phyloP scores from a whole-genome alignment of 1,139 yeast genomes.

The Debaryomyces coudertii region DNA sequence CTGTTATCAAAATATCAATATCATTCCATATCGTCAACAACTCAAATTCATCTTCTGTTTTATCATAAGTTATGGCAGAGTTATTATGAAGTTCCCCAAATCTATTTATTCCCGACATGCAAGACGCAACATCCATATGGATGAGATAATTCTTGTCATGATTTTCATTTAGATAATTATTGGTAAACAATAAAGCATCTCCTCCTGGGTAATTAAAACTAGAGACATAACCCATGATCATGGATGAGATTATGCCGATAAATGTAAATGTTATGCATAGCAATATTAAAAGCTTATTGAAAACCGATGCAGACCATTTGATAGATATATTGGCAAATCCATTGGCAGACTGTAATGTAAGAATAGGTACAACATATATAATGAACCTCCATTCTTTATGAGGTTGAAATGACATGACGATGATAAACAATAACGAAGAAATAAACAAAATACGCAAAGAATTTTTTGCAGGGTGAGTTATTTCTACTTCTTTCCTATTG shows the following conservation, averaged over 20 bases:
- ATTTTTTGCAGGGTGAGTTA: slow-evolving; percentile 40
- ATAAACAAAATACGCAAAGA: slow-evolving; percentile 37
- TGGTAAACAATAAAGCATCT: slow-evolving; percentile 60
- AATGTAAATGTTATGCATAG: slow-evolving; percentile 32
- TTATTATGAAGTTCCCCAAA: slow-evolving; percentile 62
- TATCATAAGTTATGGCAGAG: slow-evolving; percentile 61
- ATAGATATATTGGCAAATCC: slow-evolving; percentile 54
- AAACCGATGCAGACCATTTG: slow-evolving; percentile 31
- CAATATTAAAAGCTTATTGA: slow-evolving; percentile 32
- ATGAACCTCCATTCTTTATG: slow-evolving; percentile 97
- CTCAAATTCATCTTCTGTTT: slow-evolving; percentile 57
- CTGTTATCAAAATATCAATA: slow-evolving; percentile 65
- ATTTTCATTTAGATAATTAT: slow-evolving; percentile 39
- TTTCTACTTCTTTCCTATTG: slow-evolving; percentile 29
- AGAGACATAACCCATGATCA: slow-evolving; percentile 62
- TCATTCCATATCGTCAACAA: slow-evolving; percentile 51
- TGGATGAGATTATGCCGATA: slow-evolving; percentile 45
- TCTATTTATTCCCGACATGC: slow-evolving; percentile 85
- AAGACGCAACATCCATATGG: slow-evolving; percentile 78
- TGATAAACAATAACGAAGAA: slow-evolving; percentile 57
- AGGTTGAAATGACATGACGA: slow-evolving; percentile 75
- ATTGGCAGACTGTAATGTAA: slow-evolving; percentile 66
- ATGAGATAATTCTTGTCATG: slow-evolving; percentile 32
- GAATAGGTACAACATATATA: slow-evolving; percentile 70
- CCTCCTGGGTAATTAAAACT: slow-evolving; percentile 91